Percentiles rank a stretch among this genome's conserved stretches.
phyloP scores from a whole-genome alignment of 768 basidiomycete species.

The Gelatoporia subvermispora region DNA sequence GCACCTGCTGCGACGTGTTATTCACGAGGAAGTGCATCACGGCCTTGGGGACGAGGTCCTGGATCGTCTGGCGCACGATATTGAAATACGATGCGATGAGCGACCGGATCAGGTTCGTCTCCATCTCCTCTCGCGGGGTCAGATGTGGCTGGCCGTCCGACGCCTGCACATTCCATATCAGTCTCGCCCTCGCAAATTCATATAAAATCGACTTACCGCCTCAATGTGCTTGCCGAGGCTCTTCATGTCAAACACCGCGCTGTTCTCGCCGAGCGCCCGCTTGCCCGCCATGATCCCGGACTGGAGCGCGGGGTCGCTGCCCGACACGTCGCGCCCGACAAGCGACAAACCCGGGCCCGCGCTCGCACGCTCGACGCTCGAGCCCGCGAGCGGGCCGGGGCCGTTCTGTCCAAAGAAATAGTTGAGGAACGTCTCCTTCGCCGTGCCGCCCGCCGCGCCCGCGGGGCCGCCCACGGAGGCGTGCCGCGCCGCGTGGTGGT shows the following conservation, averaged over 20 bases:
- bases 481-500: slow-evolving; percentile 5
- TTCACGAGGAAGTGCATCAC: slow-evolving; percentile 99
- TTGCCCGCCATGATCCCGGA: slow-evolving; percentile 66
- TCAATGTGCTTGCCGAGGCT: slow-evolving; percentile 96
- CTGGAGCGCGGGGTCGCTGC: slow-evolving; percentile 43
- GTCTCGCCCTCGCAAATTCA: not conserved
- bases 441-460: slow-evolving; percentile 35
- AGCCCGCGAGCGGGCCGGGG: slow-evolving; percentile 62
- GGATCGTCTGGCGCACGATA: slow-evolving; percentile 94
- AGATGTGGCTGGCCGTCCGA: slow-evolving; percentile 59
- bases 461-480: slow-evolving; percentile 23
- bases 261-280: slow-evolving; percentile 65
- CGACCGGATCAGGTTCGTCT: slow-evolving; percentile 89
- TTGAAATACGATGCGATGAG: slow-evolving; percentile 94
- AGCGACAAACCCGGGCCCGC: slow-evolving; percentile 37
- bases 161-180: slow-evolving; percentile 28
- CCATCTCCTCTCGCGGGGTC: slow-evolving; percentile 90
- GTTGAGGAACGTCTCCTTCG: slow-evolving; percentile 90
- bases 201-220: slow-evolving; percentile 57
- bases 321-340: slow-evolving; percentile 61
- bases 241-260: slow-evolving; percentile 96
- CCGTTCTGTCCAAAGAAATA: slow-evolving; percentile 97
- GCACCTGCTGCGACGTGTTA: slow-evolving; percentile 92
- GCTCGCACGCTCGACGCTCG: slow-evolving; percentile 40
- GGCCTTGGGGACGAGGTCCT: slow-evolving; percentile 95